Conservation (phyloP, 768 basidiomycete genomes). For the Mycena sanguinolenta region DNA sequence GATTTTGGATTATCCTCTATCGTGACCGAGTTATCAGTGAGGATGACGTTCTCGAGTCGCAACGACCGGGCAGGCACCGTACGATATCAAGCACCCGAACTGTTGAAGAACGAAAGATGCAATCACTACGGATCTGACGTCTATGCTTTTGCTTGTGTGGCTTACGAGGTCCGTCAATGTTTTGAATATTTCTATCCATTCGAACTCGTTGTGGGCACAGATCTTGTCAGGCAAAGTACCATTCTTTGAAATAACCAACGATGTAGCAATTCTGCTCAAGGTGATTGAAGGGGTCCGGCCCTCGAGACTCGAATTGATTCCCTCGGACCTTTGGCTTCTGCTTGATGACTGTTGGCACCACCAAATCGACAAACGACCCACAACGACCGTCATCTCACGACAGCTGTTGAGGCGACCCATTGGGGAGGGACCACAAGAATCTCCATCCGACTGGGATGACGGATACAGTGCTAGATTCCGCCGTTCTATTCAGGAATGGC, state of each 20-base stretch:
- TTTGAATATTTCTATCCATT: not conserved
- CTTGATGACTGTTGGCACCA: not conserved
- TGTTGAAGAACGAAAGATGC: no score
- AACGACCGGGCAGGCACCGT: not conserved
- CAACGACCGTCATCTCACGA: not conserved
- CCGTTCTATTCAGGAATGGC: not conserved
- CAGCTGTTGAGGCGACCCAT: not conserved
- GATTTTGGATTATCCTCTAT: not conserved
- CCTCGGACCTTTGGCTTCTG: not conserved
- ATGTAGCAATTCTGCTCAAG: not conserved
- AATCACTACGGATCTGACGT: not conserved
- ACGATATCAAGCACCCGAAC: no score
- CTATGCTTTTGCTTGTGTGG: constrained; percentile 3
- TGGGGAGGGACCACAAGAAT: not conserved
- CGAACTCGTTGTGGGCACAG: not conserved
- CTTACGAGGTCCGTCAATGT: constrained; percentile 11
- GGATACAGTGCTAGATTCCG: not conserved
- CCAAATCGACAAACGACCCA: not conserved
- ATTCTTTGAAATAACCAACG: not conserved
- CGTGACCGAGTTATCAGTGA: not conserved
- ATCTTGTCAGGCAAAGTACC: constrained; percentile 4
- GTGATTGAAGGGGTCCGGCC: not conserved
- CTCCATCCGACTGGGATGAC: not conserved
- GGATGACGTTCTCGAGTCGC: not conserved
- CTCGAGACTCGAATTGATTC: not conserved